Percentiles rank a stretch among this genome's conserved stretches.
phyloP scores from a whole-genome alignment of 306 rosid genomes.

The Fragaria ananassa region DNA sequence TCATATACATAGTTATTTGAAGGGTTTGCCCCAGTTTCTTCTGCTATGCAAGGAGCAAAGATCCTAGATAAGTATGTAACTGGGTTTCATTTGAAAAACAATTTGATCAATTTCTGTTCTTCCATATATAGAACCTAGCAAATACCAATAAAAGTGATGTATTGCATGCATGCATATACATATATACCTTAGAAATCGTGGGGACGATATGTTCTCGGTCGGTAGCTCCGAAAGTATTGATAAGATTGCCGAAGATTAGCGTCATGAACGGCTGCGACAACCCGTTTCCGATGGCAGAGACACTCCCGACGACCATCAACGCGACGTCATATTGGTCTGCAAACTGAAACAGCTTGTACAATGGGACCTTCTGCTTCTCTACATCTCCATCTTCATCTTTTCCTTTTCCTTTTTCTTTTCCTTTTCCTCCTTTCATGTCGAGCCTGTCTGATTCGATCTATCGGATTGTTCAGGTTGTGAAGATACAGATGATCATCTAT shows the following conservation, averaged over 20 bases:
- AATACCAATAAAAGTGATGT: no score
- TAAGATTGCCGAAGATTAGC: slow-evolving; percentile 48
- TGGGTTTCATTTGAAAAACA: no score
- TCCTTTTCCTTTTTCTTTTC: no score
- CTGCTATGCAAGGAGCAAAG: neutral
- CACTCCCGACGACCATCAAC: slow-evolving; percentile 55
- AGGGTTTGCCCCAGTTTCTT: neutral
- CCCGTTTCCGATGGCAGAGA: slow-evolving; percentile 54
- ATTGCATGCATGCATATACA: neutral
- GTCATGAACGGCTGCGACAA: slow-evolving; percentile 70
- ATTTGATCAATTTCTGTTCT: no score
- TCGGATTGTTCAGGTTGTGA: no score
- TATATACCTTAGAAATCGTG: slow-evolving; percentile 51
- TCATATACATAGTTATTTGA: neutral
- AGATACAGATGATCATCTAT: no score
- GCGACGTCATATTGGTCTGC: slow-evolving; percentile 49
- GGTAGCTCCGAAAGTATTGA: slow-evolving; percentile 57
- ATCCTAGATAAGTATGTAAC: no score
- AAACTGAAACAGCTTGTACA: slow-evolving; percentile 62
- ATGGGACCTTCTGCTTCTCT: slow-evolving; percentile 42
- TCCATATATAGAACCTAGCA: no score
- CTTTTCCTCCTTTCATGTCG: no score
- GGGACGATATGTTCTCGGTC: slow-evolving; percentile 24
- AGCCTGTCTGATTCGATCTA: no score
- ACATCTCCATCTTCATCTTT: no score